phyloP scores from a whole-genome alignment of 768 basidiomycete species.

The Lactarius akahatsu region DNA sequence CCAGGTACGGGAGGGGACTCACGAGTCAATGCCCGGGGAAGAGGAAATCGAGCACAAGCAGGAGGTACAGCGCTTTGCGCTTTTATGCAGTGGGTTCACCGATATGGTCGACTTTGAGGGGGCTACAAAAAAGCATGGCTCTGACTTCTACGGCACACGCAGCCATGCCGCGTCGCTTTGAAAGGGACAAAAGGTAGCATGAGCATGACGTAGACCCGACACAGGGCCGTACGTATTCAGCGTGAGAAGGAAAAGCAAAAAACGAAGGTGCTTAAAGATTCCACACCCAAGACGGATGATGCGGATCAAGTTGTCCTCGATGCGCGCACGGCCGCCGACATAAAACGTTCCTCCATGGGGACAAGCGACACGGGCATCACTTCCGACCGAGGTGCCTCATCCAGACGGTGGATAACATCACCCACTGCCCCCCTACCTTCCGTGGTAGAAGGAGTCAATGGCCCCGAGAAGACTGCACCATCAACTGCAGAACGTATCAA shows the following conservation, averaged over 20 bases:
- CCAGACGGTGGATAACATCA: background rate
- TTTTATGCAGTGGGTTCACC: constrained; percentile 46
- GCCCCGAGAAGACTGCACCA: background rate
- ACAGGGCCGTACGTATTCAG: constrained; percentile 33
- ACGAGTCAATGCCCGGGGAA: constrained; percentile 34
- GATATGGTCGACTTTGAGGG: constrained; percentile 52
- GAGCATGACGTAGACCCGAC: constrained; percentile 31
- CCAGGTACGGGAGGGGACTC: constrained; percentile 15
- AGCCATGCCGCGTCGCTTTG: constrained; percentile 45
- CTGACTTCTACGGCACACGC: constrained; percentile 44
- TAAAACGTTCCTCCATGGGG: constrained; percentile 17
- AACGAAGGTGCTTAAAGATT: constrained; percentile 20
- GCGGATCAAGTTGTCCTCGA: constrained; percentile 31
- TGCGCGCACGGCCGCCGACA: constrained; percentile 25
- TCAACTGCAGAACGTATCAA: constrained; percentile 6
- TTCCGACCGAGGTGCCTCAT: background rate
- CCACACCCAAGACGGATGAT: constrained; percentile 33
- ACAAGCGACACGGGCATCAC: background rate
- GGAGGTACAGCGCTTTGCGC: constrained; percentile 52
- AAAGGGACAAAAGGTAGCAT: constrained; percentile 34
- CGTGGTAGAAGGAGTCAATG: background rate
- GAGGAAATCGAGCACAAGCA: constrained; percentile 51
- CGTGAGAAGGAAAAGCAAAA: constrained; percentile 31
- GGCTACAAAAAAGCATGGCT: constrained; percentile 41
- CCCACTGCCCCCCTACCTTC: background rate